Conservation (phyloP, 495 filamentous ascomycete genomes). For the Cryomyces antarcticus region DNA sequence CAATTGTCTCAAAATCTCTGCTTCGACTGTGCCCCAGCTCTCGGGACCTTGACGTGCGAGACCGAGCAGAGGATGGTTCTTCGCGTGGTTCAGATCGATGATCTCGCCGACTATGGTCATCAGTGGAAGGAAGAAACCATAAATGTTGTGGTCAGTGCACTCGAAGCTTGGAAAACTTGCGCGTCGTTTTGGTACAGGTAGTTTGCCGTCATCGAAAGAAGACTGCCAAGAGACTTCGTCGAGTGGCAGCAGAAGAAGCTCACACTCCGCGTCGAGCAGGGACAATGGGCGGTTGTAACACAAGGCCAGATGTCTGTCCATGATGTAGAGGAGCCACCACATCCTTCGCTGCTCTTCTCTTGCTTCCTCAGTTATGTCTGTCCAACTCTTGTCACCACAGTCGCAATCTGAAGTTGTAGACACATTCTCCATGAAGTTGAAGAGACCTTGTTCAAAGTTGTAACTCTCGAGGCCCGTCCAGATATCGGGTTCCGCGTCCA, state of each 20-base stretch:
- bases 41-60: slow-evolving; percentile 4
- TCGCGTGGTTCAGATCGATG: slow-evolving; percentile 12
- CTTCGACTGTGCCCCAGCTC: slow-evolving; percentile 6
- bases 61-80: slow-evolving; percentile 8
- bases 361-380: slow-evolving; percentile 12
- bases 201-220: slow-evolving; percentile 5
- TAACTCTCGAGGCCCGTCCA: background rate
- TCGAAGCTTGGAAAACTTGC: slow-evolving; percentile 4
- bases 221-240: slow-evolving; percentile 17
- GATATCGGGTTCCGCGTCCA: background rate
- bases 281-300: slow-evolving; percentile 28
- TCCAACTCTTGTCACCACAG: background rate
- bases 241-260: slow-evolving; percentile 17
- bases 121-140: slow-evolving; percentile 14
- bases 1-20: slow-evolving; percentile 8
- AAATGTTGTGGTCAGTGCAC: slow-evolving; percentile 14
- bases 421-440: background rate
- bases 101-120: slow-evolving; percentile 17
- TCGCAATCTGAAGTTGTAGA: background rate
- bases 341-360: slow-evolving; percentile 28
- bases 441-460: slow-evolving; percentile 3
- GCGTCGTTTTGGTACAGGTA: background rate
- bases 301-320: slow-evolving; percentile 29
- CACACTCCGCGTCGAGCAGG: slow-evolving; percentile 27
- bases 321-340: slow-evolving; percentile 31